Evolutionary conservation across 306 rosid genomes (phyloP), one percentile per base, ranked within the genome.

Genomic region (Crataegus laevigata): DNA sequence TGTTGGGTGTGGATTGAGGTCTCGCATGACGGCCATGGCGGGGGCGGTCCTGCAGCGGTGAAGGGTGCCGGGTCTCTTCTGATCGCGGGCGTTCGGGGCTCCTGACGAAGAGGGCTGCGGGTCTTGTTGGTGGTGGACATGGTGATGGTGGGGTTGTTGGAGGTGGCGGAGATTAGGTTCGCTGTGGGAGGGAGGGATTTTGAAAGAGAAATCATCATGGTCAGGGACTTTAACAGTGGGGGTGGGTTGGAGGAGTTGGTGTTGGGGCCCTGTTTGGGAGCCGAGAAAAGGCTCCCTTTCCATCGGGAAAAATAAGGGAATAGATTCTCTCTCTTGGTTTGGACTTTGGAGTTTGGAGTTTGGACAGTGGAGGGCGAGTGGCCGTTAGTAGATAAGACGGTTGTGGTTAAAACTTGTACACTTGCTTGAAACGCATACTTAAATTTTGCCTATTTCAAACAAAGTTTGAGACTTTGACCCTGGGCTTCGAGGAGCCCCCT

Each of bases 11-110:
- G 89, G 82, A 75, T 81, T 76, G 14, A 76, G 80, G 75, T 87
- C 84, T 11, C 76, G 81, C 83, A 87, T 69, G 55, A 73, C 62
- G 0, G 85, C 69, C 87, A 91, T 78, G 78, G 97, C 96, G 1
- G 97, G 97, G 11, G 97, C 97, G 14, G 97, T 89, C 70, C 82
- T 88, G 82, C 91, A 87, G 24, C 97, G 93, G 18, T 76, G 81
- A 25, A 92, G 91, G 14, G 55, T 45, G 26, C 55, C 59, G 12
- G 70, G 76, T 55, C 77, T 88, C 67, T 79, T 87, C 54, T 47
- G 21, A 76, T 73, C 80, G n/a, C 54, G 82, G 75, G 69, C 60
- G 28, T 24, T 61, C 26, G 34, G 36, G 52, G 68, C 28, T 26
- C 42, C 57, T 26, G 66, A 78, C 54, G 87, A 24, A 3, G 86